phyloP scores from a whole-genome alignment of 108 stramenopile genomes.

The Discostella pseudostelligera region DNA sequence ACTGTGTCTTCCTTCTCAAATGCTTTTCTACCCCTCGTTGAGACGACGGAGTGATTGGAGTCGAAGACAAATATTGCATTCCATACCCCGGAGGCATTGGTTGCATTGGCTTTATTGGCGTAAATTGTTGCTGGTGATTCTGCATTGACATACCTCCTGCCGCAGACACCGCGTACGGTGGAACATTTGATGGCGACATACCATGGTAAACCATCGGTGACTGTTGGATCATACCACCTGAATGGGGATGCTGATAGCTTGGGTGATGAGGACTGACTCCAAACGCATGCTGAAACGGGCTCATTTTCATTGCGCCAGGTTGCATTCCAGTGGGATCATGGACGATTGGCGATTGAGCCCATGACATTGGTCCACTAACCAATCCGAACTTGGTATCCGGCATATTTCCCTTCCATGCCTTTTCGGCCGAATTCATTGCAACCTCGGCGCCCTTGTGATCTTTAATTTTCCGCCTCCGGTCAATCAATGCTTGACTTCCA shows the following conservation, averaged over 20 bases:
- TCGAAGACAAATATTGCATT: constrained; percentile 9
- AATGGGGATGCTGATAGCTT: constrained; percentile 14
- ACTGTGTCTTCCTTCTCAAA: constrained; percentile 18
- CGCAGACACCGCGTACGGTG: constrained; percentile 23
- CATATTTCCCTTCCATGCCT: constrained; percentile 60
- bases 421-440: constrained; percentile 67
- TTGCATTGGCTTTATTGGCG: not conserved
- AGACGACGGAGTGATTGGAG: constrained; percentile 18
- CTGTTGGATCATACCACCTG: constrained; percentile 11
- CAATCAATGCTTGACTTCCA: constrained; percentile 77
- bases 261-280: constrained; percentile 19
- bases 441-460: constrained; percentile 70
- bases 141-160: constrained; percentile 5
- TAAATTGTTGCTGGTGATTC: constrained; percentile 5
- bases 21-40: constrained; percentile 26
- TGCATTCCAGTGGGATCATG: constrained; percentile 31
- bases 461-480: constrained; percentile 83
- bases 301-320: constrained; percentile 16
- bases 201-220: constrained; percentile 45
- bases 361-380: not conserved
- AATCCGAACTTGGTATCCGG: constrained; percentile 14
- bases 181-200: constrained; percentile 35
- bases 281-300: constrained; percentile 5
- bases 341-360: constrained; percentile 24
- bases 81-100: constrained; percentile 5